phyloP scores from a whole-genome alignment of 495 filamentous ascomycete species.

The Penicillium roqueforti region DNA sequence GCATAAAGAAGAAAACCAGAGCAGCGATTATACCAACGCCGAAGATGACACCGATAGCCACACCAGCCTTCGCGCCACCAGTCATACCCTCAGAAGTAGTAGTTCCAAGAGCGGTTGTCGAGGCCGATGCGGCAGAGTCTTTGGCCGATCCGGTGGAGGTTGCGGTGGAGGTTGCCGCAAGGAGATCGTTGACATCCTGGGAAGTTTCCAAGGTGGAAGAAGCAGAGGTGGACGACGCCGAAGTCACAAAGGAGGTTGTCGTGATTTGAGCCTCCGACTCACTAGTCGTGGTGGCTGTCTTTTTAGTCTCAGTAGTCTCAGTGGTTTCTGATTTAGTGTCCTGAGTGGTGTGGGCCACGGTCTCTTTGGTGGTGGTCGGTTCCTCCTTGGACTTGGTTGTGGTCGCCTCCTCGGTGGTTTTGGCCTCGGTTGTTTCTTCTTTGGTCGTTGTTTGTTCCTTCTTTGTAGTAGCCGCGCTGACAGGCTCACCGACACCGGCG shows the following conservation, averaged over 20 bases:
- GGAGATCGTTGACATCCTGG: constrained; percentile 12
- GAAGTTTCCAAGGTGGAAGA: no score
- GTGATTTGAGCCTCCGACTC: constrained; percentile 3
- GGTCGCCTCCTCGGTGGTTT: constrained; percentile 5
- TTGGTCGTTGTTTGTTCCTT: constrained; percentile 8
- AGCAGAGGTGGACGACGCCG: constrained; percentile 13
- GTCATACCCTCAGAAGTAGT: constrained; percentile 16
- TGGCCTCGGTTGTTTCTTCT: constrained; percentile 5
- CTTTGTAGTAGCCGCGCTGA: constrained; percentile 10
- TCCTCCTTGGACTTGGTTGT: not conserved
- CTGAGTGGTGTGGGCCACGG: constrained; percentile 2
- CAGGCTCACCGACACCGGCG: constrained; percentile 21
- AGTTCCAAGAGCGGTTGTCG: constrained; percentile 9
- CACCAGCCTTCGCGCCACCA: constrained; percentile 70
- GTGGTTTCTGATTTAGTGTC: constrained; percentile 12
- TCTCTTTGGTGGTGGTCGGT: constrained; percentile 5
- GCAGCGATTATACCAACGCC: constrained; percentile 57
- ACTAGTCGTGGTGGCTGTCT: constrained; percentile 3
- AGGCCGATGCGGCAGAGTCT: constrained; percentile 16
- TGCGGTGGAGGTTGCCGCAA: constrained; percentile 13
- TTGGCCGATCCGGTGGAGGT: constrained; percentile 15
- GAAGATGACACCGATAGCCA: constrained; percentile 73
- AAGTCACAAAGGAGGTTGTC: constrained; percentile 20
- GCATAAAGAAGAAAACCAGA: constrained; percentile 60
- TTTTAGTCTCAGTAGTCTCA: constrained; percentile 7